Conservation (phyloP, 208 protist genomes). For the Leishmania major region DNA sequence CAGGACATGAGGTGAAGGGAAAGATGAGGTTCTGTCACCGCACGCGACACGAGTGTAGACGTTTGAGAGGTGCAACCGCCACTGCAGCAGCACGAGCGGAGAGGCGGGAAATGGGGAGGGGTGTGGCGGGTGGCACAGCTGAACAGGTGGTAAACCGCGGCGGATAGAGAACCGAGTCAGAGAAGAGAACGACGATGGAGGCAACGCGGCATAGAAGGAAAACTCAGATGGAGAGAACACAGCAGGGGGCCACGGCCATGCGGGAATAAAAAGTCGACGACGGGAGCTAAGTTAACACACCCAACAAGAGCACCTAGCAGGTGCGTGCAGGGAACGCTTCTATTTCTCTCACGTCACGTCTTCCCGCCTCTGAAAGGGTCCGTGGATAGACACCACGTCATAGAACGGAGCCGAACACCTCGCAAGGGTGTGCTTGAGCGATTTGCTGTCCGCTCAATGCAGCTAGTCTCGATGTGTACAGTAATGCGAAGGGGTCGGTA, state of each 20-base stretch:
- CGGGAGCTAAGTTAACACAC: not conserved
- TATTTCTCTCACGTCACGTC: not conserved
- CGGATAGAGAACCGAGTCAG: not conserved
- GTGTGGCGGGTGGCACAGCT: not conserved
- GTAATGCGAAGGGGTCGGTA: not conserved
- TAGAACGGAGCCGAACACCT: not conserved
- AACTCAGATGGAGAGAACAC: not conserved
- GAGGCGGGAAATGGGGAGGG: not conserved
- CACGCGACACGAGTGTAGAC: not conserved
- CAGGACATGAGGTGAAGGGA: not conserved
- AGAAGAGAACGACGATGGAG: slow-evolving; percentile 1
- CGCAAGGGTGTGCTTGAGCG: not conserved
- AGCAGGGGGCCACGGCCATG: not conserved
- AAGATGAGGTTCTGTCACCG: not conserved
- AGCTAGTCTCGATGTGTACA: not conserved
- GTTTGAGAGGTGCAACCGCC: not conserved
- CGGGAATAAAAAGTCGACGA: not conserved
- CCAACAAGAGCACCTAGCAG: not conserved
- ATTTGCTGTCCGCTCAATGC: not conserved
- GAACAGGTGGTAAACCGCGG: not conserved
- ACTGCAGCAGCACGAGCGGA: not conserved
- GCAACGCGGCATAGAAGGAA: not conserved
- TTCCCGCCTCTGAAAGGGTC: not conserved
- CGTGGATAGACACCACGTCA: not conserved
- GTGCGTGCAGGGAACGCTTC: not conserved